A percentile compares a stretch with the other conserved stretches of the same genome.
phyloP scores from a whole-genome alignment of 2,329 filamentous ascomycete genomes.

The Exophiala phaeomuriformis region DNA sequence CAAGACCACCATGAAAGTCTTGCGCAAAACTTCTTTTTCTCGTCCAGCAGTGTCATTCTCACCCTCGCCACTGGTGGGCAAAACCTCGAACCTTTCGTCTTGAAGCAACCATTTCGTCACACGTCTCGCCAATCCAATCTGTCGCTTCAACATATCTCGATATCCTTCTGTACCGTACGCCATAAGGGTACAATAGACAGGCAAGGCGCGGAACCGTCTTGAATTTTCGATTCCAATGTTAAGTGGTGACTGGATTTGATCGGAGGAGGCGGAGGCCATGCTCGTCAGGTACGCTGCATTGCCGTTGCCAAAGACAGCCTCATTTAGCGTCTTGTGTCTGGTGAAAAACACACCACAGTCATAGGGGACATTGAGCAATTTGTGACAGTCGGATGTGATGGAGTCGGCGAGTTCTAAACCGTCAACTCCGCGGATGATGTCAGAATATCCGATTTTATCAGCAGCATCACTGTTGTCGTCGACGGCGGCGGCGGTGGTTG shows the following conservation, averaged over 20 bases:
- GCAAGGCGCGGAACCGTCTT: slow-evolving; percentile 80
- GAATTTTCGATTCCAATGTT: slow-evolving; percentile 90
- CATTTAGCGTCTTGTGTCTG: slow-evolving; percentile 51
- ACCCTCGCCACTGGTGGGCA: slow-evolving; percentile 43
- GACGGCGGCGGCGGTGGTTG: no score
- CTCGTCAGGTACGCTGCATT: slow-evolving; percentile 63
- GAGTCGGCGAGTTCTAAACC: slow-evolving; percentile 79
- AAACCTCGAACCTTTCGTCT: slow-evolving; percentile 57
- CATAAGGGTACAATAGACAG: slow-evolving; percentile 71
- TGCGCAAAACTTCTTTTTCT: slow-evolving; percentile 40
- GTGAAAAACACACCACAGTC: slow-evolving; percentile 88
- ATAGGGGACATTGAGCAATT: slow-evolving; percentile 90
- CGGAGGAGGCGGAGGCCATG: slow-evolving; percentile 2
- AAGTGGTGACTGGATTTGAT: slow-evolving; percentile 65
- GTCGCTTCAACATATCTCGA: slow-evolving; percentile 59
- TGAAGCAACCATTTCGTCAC: slow-evolving; percentile 58
- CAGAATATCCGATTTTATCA: slow-evolving; percentile 50
- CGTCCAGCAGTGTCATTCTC: background rate
- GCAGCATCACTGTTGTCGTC: no score
- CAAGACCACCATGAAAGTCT: slow-evolving; percentile 64
- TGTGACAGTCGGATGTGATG: slow-evolving; percentile 80
- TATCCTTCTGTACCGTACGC: slow-evolving; percentile 68
- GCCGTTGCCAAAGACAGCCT: slow-evolving; percentile 68
- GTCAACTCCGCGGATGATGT: slow-evolving; percentile 44
- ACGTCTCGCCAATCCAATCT: slow-evolving; percentile 62